A percentile compares a stretch with the other conserved stretches of the same genome.
Evolutionary conservation across 495 filamentous ascomycete species (phyloP).

Genomic region (Staphylotrichum tortipilum): DNA sequence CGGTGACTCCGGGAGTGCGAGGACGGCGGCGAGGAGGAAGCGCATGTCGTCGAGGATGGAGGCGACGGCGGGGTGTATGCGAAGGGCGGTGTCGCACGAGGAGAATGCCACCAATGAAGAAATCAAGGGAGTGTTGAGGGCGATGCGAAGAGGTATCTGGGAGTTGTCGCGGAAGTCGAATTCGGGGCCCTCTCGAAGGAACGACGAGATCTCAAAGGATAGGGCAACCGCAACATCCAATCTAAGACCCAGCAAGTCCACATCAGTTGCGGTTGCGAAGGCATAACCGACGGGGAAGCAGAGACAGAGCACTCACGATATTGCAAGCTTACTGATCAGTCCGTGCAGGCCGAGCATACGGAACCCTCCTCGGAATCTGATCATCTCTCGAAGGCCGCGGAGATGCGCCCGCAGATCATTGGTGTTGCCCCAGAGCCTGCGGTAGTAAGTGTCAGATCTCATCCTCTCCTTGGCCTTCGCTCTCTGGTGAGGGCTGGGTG

Average conservation of each 20-base stretch:
- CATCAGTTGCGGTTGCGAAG: not conserved
- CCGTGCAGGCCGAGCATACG: conserved; percentile 29
- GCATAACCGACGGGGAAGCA: not conserved
- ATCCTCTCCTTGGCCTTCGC: not conserved
- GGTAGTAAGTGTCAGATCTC: not conserved
- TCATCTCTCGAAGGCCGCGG: conserved; percentile 29
- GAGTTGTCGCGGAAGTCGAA: conserved; percentile 26
- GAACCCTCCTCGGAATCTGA: conserved; percentile 27
- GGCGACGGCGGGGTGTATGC: conserved; percentile 23
- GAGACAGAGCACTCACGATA: conserved; percentile 21
- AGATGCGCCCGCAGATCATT: conserved; percentile 25
- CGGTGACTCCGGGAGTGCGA: conserved; percentile 20
- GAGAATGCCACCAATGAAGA: conserved; percentile 21
- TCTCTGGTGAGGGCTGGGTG: no score
- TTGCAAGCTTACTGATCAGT: conserved; percentile 29
- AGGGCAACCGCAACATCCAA: conserved; percentile 27
- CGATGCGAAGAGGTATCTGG: conserved; percentile 21
- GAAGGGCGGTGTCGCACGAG: conserved; percentile 22
- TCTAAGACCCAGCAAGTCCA: conserved; percentile 5
- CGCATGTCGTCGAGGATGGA: conserved; percentile 36
- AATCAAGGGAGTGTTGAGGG: conserved; percentile 31
- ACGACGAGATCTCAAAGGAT: conserved; percentile 24
- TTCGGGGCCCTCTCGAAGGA: conserved; percentile 16
- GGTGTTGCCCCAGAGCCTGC: conserved; percentile 26
- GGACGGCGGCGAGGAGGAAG: conserved; percentile 24